A percentile compares a stretch with the other conserved stretches of the same genome.
Conservation (phyloP, 2,329 filamentous ascomycete species). For the Stagonosporopsis vannaccii region DNA sequence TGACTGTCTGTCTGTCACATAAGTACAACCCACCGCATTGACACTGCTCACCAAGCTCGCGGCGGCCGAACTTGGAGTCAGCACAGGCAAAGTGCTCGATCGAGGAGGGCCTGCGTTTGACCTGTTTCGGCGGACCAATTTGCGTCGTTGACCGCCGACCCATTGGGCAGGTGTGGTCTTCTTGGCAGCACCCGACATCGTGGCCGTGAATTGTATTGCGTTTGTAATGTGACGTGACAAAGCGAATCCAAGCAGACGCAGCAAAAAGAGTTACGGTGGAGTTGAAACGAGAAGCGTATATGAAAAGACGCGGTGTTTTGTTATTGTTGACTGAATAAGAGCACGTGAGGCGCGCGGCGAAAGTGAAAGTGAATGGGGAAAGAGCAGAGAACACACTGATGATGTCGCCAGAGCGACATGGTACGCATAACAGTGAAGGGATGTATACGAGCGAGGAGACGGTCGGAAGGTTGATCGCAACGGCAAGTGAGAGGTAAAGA, state of each 20-base stretch:
- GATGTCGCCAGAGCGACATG: background rate
- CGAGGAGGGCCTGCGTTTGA: conserved; percentile 17
- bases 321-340: background rate
- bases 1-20: conserved; percentile 6
- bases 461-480: too few relatives aligned
- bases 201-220: background rate
- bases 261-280: background rate
- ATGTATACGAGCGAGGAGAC: too few relatives aligned
- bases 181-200: conserved; percentile 8
- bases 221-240: conserved; percentile 4
- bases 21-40: conserved; percentile 2
- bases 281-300: background rate
- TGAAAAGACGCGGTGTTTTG: background rate
- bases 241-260: background rate
- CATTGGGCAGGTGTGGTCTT: conserved; percentile 14
- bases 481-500: background rate
- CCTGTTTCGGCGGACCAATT: conserved; percentile 26
- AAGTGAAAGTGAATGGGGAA: conserved; percentile 16
- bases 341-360: background rate
- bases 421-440: background rate
- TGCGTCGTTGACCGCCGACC: conserved; percentile 29
- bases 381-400: background rate
- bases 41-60: conserved; percentile 10
- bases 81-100: conserved; percentile 24
- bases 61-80: conserved; percentile 13